Evolutionary conservation across 2,329 filamentous ascomycete genomes (phyloP).

Genomic region (Geosmithia flava): DNA sequence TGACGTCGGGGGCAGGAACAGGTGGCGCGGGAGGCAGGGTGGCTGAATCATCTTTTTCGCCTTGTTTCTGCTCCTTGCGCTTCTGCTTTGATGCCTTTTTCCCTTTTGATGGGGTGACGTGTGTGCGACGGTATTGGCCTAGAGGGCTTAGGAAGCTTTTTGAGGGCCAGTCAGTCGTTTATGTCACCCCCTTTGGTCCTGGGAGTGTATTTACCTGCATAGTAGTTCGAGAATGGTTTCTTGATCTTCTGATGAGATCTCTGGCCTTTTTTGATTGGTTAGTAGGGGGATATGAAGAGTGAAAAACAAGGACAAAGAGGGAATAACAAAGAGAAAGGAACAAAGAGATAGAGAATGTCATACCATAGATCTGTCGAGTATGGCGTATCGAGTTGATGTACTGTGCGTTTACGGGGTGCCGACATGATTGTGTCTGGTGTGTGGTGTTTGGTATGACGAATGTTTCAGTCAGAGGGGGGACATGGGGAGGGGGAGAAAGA

Average conservation of each 20-base stretch:
- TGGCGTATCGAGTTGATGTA: slow-evolving; percentile 54
- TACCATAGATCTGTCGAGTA: slow-evolving; percentile 51
- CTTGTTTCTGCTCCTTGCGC: slow-evolving; percentile 5
- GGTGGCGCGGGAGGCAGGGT: slow-evolving; percentile 7
- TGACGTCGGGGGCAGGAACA: slow-evolving; percentile 33
- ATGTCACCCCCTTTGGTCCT: background rate
- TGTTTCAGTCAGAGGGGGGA: background rate
- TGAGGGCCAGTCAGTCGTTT: background rate
- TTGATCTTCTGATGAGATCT: slow-evolving; percentile 43
- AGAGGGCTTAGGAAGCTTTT: slow-evolving; percentile 50
- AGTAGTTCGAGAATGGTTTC: slow-evolving; percentile 54
- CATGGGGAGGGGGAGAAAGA: too few species aligned
- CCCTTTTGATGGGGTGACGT: slow-evolving; percentile 47
- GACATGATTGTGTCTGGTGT: background rate
- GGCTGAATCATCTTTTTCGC: slow-evolving; percentile 4
- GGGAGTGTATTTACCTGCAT: slow-evolving; percentile 40
- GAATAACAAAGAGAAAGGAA: background rate
- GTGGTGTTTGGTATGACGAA: too few species aligned
- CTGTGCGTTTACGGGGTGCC: slow-evolving; percentile 34
- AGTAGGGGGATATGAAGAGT: too few species aligned
- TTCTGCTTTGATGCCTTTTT: slow-evolving; percentile 43
- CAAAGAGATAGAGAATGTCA: slow-evolving; percentile 4
- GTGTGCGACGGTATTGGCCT: slow-evolving; percentile 43
- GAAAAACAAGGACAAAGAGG: too few species aligned
- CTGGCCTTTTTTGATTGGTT: slow-evolving; percentile 37